Percentiles rank a stretch among this genome's conserved stretches.
Conservation (phyloP, 129 eudicot species). For the Deinandra increscens region DNA sequence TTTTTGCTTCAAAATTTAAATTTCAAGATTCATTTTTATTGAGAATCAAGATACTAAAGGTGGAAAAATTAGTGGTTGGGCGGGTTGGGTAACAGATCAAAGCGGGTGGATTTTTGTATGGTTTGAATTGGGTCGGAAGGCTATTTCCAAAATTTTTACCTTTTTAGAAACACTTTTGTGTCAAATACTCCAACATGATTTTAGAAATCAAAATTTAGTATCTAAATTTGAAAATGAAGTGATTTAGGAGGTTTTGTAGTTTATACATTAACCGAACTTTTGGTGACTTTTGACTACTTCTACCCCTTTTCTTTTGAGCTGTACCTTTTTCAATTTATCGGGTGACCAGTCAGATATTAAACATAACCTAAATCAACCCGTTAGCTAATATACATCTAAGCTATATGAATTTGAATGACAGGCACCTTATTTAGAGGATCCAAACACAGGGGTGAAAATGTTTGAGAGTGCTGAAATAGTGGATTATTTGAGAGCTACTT, state of each 20-base stretch:
- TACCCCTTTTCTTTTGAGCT: neutral
- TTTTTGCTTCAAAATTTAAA: neutral
- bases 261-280: neutral
- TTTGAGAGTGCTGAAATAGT: constrained; percentile 96
- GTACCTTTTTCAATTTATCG: neutral
- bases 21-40: neutral
- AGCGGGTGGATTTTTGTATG: neutral
- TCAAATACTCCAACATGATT: neutral
- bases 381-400: neutral
- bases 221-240: neutral
- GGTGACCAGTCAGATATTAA: neutral
- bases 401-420: constrained; percentile 28
- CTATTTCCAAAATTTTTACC: neutral
- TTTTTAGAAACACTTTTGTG: neutral
- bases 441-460: constrained; percentile 95
- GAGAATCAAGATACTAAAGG: neutral
- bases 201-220: neutral
- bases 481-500: constrained; percentile 78
- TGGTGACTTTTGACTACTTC: neutral
- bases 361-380: neutral
- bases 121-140: neutral
- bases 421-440: constrained; percentile 96
- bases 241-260: neutral
- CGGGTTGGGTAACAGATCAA: neutral
- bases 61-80: neutral